Base-by-base conservation (phyloP, 495 filamentous ascomycete species). In the Penicillium soppii region DNA sequence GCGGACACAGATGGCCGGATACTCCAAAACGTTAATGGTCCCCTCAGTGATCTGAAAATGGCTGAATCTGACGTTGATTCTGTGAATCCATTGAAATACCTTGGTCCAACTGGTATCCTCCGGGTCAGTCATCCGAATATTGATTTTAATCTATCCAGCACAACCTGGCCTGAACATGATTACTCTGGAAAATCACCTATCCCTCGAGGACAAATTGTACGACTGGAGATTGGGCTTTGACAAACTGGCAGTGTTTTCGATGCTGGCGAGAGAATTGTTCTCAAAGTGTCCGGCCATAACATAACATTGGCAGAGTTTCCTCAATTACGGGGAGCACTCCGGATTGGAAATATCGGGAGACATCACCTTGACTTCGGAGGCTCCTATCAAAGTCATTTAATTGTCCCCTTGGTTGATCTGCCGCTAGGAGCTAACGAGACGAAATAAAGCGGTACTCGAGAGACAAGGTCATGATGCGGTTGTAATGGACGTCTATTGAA, bases 161-260 rank as follows among this genome's bases (percentile, higher is more conserved):
- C 27, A 16, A 19, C 0, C 32, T 2, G 7, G 13, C 12, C 3
- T 2, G n/a, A n/a, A n/a, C n/a, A n/a, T n/a, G n/a, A n/a, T n/a
- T n/a, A n/a, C n/a, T n/a, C n/a, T n/a, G n/a, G n/a, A n/a, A n/a
- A n/a, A n/a, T n/a, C n/a, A n/a, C n/a, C n/a, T n/a, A n/a, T n/a
- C n/a, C n/a, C n/a, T n/a, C n/a, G n/a, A n/a, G n/a, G n/a, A n/a
- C n/a, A 35, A 2, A 2, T 35, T 15, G 21, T 48, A 1, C 5
- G 26, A 15, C 20, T 58, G 0, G 50, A 49, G 1, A 45, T 58
- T 5, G 2, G 1, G 0, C 17, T 53, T 0, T 58, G 55, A 50
- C 50, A 43, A 2, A 35, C 29, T 3, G 55, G 43, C 1, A 58
- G 53, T 5, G 4, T 15, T 1, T 58, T 58, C 26, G 43, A 58